Base-by-base conservation (phyloP, 768 basidiomycete genomes). In the Podaxis sp. region DNA sequence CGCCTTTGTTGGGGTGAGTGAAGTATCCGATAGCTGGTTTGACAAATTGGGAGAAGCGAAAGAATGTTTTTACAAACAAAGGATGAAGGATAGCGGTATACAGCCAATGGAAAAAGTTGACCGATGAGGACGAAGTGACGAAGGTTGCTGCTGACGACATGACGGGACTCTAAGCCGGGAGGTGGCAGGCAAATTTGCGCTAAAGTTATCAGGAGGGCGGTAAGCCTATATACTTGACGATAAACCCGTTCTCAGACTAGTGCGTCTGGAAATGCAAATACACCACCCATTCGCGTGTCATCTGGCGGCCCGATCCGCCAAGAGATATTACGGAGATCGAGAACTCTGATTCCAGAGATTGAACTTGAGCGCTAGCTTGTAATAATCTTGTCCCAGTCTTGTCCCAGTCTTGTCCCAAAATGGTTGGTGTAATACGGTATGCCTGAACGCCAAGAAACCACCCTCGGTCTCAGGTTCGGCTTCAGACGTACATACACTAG, bases 231-330 rank as follows among this genome's bases (percentile, higher is more conserved):
- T 62, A 62, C 41, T 37, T 7, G 10, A 44, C 38, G 17, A 50
- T 11, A 52, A 22, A 51, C 15, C 58, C 15, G 52, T 60, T 60
- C 58, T 60, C 22, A 38, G 37, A 51, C 58, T 60, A 60, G 58
- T 33, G 15, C 49, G 26, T 51, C 46, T 50, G 24, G 11, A 36
- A 20, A 40, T 40, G 49, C 56, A 17, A 40, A 38, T 51, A 30
- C 22, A 38, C 60, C 38, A 52, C 26, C 11, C 20, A 36, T 38
- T 15, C 36, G 17, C 36, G 22, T 33, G 17, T 5, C 22, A 17
- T 30, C 36, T 54, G 51, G 44, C 38, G n/a, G 28, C n/a, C 24
- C 37, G 44, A 36, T 30, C 37, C 26, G 58, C 58, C 58, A 59
- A 59, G 58, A 50, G 20, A 41, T 26, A 36, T 51, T 30, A 38